A percentile compares a stretch with the other conserved stretches of the same genome.
These are phyloP conservation scores for Magnolia kwangsiensis DNA, from an alignment of 164 flowering plant species.

Conservation along the genomic window DNA sequence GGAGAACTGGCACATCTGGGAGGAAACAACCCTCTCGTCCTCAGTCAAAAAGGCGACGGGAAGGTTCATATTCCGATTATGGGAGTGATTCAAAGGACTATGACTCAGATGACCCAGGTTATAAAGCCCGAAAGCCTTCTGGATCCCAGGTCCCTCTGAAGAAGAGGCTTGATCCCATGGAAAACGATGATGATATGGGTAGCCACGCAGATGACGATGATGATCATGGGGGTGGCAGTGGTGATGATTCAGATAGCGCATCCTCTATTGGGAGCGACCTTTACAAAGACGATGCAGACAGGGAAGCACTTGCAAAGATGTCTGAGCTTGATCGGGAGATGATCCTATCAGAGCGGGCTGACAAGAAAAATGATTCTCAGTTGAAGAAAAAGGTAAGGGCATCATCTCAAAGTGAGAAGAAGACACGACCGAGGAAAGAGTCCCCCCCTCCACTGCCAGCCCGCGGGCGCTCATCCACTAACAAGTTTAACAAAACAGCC, in stretches of 20 bases:
- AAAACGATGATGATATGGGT: constrained; percentile 61
- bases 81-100: constrained; percentile 87
- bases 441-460: constrained; percentile 47
- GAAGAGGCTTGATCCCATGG: constrained; percentile 74
- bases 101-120: constrained; percentile 66
- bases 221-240: constrained; percentile 52
- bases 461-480: constrained; percentile 60
- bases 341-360: constrained; percentile 70
- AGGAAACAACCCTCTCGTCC: constrained; percentile 55
- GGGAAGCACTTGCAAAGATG: constrained; percentile 62
- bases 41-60: constrained; percentile 53
- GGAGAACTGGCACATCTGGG: constrained; percentile 59
- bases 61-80: constrained; percentile 73
- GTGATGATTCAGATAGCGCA: constrained; percentile 35
- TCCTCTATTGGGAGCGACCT: constrained; percentile 85
- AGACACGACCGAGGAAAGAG: constrained; percentile 32
- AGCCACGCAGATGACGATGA: constrained; percentile 54
- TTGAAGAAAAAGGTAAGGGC: constrained; percentile 55
- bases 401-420: constrained; percentile 41
- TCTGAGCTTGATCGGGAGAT: constrained; percentile 83
- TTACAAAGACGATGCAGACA: constrained; percentile 77
- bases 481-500: constrained; percentile 64
- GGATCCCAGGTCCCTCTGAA: constrained; percentile 87
- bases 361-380: constrained; percentile 54
- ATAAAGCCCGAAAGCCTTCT: constrained; percentile 61